Base-by-base conservation (phyloP, 2,329 filamentous ascomycete genomes). In the Sclerotinia subarctica region DNA sequence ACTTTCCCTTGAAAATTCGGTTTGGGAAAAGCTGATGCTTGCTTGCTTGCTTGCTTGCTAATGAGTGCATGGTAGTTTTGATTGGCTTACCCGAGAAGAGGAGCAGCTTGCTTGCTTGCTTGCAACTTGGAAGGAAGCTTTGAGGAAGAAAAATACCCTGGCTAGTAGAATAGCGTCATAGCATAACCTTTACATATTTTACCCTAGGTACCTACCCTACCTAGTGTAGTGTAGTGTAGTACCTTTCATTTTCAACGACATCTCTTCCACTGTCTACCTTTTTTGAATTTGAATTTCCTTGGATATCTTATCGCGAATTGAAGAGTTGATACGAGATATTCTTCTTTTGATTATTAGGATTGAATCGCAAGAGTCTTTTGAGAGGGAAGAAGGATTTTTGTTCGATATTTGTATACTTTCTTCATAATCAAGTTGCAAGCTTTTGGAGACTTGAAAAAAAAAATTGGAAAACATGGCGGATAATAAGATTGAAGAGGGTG, bases 401-500 rank as follows among this genome's bases (percentile, higher is more conserved):
- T n/a, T n/a, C 35, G 52, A 54, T 54, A 35, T n/a, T 35, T 54
- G n/a, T 7, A 38, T 38, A 38, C 13, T 38, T n/a, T 21, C 35
- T 21, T 26, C 5, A 1, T 32, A 35, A n/a, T 21, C 38, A 1
- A 56, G 29, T 38, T 56, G 29, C 5, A 35, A 38, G 13, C 15
- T 2, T 29, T n/a, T 21, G n/a, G 19, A 42, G 35, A 19, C 44
- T 44, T 15, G 11, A 15, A 35, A 35, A 32, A 32, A 7, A 29
- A 46, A 11, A 21, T 21, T 59, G 11, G 13, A 2, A 62, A 62
- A 67, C 51, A 83, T 84, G 82, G 76, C 81, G 69, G 79, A 79
- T 74, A 79, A 81, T 68, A 77, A 81, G 68, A 77, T 82, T 73
- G 80, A 85, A 76, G 80, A 83, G 76, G 83, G 83, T 70, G 81